These are phyloP conservation scores for Lactifluus pinguis DNA, from an alignment of 768 basidiomycete genomes.

Conservation along the genomic window DNA sequence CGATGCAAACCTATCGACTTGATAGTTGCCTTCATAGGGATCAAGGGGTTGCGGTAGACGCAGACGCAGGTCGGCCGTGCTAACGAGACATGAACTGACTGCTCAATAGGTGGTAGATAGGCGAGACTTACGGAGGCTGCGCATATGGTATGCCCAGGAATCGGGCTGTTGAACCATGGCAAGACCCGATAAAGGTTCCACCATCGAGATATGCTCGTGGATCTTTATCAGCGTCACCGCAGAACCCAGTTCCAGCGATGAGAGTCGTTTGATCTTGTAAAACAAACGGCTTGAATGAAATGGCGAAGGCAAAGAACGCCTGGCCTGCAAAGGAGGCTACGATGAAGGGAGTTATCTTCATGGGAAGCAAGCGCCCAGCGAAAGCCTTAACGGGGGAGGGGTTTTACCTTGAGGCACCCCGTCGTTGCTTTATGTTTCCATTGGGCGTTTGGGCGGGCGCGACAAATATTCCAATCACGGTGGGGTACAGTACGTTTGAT, in stretches of 20 bases:
- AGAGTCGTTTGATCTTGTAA: background rate
- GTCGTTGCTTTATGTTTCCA: background rate
- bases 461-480: no score
- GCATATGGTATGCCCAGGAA: constrained; percentile 27
- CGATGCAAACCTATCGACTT: no score
- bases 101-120: background rate
- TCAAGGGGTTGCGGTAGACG: constrained; percentile 22
- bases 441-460: no score
- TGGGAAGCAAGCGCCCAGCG: background rate
- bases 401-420: background rate
- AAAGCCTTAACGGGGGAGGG: no score
- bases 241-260: background rate
- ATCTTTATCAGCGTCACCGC: background rate
- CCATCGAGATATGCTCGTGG: constrained; percentile 19
- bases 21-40: constrained; percentile 17
- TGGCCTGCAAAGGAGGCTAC: background rate
- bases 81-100: no score
- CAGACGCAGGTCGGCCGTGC: constrained; percentile 27
- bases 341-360: background rate
- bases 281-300: background rate
- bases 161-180: constrained; percentile 9
- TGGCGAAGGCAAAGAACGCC: background rate
- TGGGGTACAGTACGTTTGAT: no score
- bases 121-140: constrained; percentile 31
- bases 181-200: constrained; percentile 25